phyloP scores from a whole-genome alignment of 177 flowering plant species.

The Vitis hybrid region DNA sequence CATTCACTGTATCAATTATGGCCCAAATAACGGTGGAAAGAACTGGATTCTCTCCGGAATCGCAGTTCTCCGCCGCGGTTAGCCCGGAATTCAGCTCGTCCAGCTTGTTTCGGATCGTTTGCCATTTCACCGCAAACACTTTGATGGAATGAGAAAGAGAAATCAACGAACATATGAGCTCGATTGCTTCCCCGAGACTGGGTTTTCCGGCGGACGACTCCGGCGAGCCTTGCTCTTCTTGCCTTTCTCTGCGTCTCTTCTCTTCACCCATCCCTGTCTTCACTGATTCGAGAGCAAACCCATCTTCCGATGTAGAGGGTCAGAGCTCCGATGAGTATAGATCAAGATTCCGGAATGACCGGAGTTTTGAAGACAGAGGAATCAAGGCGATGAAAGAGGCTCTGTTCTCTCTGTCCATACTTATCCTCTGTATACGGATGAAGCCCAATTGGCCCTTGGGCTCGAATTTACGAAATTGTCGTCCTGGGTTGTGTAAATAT shows the following conservation, averaged over 20 bases:
- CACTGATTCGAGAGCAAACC: no score
- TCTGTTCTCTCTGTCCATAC: background rate
- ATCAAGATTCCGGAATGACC: no score
- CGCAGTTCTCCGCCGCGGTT: conserved; percentile 43
- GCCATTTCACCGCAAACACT: conserved; percentile 75
- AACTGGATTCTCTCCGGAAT: conserved; percentile 31
- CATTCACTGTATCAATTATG: conserved; percentile 35
- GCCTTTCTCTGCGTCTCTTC: conserved; percentile 25
- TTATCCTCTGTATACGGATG: background rate
- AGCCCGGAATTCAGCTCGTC: conserved; percentile 67
- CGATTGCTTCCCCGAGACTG: conserved; percentile 38
- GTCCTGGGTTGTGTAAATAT: conserved; percentile 12
- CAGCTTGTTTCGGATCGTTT: conserved; percentile 61
- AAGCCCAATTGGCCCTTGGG: no score
- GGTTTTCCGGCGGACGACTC: conserved; percentile 18
- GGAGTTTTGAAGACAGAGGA: no score
- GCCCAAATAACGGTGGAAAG: conserved; percentile 29
- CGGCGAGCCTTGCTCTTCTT: conserved; percentile 7
- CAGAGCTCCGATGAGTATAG: no score
- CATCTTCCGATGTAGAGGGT: no score
- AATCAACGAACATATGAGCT: conserved; percentile 49
- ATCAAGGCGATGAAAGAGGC: background rate
- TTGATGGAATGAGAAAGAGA: conserved; percentile 56
- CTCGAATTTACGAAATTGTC: conserved; percentile 20
- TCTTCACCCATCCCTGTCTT: conserved; percentile 4